Evolutionary conservation across 352 stramenopile species (phyloP).

Genomic region (Phytophthora ohioensis): DNA sequence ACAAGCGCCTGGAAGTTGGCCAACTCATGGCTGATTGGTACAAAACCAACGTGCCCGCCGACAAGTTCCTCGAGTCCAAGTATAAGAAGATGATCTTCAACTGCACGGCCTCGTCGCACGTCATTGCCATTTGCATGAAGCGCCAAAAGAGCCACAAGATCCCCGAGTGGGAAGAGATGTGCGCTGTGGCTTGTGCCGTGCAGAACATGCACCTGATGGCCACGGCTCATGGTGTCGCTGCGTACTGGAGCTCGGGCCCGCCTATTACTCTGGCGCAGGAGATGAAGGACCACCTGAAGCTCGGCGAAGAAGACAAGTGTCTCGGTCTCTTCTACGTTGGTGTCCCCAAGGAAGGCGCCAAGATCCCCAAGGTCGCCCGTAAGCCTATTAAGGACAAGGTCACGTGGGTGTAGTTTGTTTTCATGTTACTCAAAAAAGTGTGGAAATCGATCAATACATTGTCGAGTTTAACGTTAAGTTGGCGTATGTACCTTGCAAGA

Average conservation of each 20-base stretch:
- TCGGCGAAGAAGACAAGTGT: slow-evolving; percentile 80
- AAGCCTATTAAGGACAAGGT: slow-evolving; percentile 86
- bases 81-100: slow-evolving; percentile 83
- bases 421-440: slow-evolving; percentile 16
- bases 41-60: slow-evolving; percentile 61
- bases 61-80: slow-evolving; percentile 84
- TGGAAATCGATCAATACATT: slow-evolving; percentile 15
- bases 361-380: slow-evolving; percentile 59
- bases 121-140: slow-evolving; percentile 90
- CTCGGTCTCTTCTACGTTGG: slow-evolving; percentile 89
- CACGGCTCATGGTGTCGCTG: slow-evolving; percentile 68
- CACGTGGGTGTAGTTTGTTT: slow-evolving; percentile 44
- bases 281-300: slow-evolving; percentile 85
- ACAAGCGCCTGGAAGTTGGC: slow-evolving; percentile 64
- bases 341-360: slow-evolving; percentile 57
- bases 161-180: slow-evolving; percentile 86
- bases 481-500: too few relatives aligned
- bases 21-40: slow-evolving; percentile 78
- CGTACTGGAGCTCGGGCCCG: slow-evolving; percentile 88
- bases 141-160: slow-evolving; percentile 84
- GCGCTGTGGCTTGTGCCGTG: slow-evolving; percentile 75
- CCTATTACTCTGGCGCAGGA: slow-evolving; percentile 68
- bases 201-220: slow-evolving; percentile 89
- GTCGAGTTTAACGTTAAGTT: neutral
- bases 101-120: slow-evolving; percentile 74